Base-by-base conservation (phyloP, 176 grass and related monocot species). In the Tillandsia fasciculata region DNA sequence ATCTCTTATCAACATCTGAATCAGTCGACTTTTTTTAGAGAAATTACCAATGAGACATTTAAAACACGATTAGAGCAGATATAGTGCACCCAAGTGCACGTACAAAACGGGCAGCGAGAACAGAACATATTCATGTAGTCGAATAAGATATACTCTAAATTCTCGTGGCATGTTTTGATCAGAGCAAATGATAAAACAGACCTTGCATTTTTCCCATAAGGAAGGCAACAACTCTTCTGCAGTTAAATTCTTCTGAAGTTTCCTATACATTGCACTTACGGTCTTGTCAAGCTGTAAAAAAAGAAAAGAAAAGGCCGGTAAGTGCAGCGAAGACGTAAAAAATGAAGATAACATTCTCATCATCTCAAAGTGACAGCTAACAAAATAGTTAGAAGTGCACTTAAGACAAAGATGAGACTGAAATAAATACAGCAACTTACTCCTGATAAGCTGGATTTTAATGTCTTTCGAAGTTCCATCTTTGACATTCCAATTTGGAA, bases 191-290 rank as follows among this genome's bases (percentile, higher is more conserved):
- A 63, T 6, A 86, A 51, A 7, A 54, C 49, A 67, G 52, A 97
- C 89, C 93, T 92, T 97, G 86, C 89, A 97, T 77, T 92, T 90
- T 20, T 92, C 93, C 93, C 89, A 97, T 27, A 97, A 77, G 22
- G 89, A 90, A 74, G 93, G 89, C 18, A 97, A 59, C 70, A 97
- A 83, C 73, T 92, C 93, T 73, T 97, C 86, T 0, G 79, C 86
- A 22, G 93, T 97, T 57, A 92, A 87, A 85, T 97, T 97, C 74
- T 97, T 97, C 73, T 97, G 93, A 57, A 97, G 79, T 66, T 92
- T 97, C 78, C 80, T 89, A 48, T 97, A 97, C 93, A 97, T 97
- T 22, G 89, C 83, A 72, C 78, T 87, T 70, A 92, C 79, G 67
- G 86, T 92, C 63, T 97, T 97, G 82, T 97, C 93, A 53, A 97